Conservation (phyloP, 2,329 filamentous ascomycete genomes). For the Aspergillus thermomutatus region DNA sequence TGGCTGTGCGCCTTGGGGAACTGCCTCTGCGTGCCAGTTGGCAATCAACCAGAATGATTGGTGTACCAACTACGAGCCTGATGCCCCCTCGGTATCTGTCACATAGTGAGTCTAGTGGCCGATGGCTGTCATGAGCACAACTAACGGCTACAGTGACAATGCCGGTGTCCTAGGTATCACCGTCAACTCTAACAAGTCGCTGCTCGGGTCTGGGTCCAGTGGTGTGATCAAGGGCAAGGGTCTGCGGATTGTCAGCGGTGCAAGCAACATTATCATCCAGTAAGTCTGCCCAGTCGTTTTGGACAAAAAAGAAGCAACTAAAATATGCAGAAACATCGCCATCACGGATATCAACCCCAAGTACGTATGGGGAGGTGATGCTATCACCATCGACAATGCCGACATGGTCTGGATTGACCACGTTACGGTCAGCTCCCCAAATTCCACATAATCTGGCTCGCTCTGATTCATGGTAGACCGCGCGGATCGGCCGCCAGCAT, state of each 20-base stretch:
- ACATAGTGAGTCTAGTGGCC: constrained; percentile 23
- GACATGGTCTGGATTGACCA: constrained; percentile 50
- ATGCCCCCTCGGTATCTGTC: constrained; percentile 46
- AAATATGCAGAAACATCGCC: constrained; percentile 43
- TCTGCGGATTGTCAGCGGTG: constrained; percentile 46
- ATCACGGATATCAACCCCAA: constrained; percentile 56
- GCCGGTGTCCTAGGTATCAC: constrained; percentile 51
- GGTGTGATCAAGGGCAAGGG: constrained; percentile 60
- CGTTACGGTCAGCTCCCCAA: constrained; percentile 33
- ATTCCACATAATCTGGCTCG: not conserved
- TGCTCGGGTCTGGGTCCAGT: constrained; percentile 52
- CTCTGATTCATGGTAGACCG: constrained; percentile 37
- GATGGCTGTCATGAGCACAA: not conserved
- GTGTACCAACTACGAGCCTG: constrained; percentile 59
- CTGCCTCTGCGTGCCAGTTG: constrained; percentile 52
- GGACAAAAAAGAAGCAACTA: not conserved
- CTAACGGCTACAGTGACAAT: constrained; percentile 40
- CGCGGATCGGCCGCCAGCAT: constrained; percentile 58
- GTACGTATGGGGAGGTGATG: constrained; percentile 60
- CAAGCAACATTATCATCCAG: constrained; percentile 59
- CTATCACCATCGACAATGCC: constrained; percentile 50
- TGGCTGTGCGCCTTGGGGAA: constrained; percentile 60
- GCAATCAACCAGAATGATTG: constrained; percentile 60
- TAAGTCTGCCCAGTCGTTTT: not conserved
- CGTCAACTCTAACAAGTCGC: constrained; percentile 56